Conservation (phyloP, 129 eudicot species). For the Helianthus tuberosus region DNA sequence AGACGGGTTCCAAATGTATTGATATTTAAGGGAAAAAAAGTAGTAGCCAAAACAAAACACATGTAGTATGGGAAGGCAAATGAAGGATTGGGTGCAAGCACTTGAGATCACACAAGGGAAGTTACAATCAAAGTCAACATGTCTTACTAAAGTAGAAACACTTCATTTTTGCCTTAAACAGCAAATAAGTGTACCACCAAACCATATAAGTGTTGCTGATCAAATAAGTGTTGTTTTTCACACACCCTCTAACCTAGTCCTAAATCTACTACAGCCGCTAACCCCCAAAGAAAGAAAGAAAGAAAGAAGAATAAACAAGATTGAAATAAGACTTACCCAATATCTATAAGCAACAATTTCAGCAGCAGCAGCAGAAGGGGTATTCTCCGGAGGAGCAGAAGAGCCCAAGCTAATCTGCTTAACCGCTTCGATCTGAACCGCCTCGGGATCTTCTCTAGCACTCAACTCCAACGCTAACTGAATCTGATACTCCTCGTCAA, state of each 20-base stretch:
- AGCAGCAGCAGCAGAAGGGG: slow-evolving; percentile 67
- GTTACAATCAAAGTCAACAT: slow-evolving; percentile 8
- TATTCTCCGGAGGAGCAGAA: slow-evolving; percentile 45
- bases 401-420: slow-evolving; percentile 96
- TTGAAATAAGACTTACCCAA: slow-evolving; percentile 4
- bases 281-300: neutral
- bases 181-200: slow-evolving; percentile 2
- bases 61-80: slow-evolving; percentile 3
- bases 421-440: slow-evolving; percentile 93
- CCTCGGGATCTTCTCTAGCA: slow-evolving; percentile 97
- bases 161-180: neutral
- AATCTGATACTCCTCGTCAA: slow-evolving; percentile 91
- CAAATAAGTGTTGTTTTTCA: neutral
- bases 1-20: slow-evolving; percentile 7
- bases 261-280: neutral
- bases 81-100: slow-evolving; percentile 2
- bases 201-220: neutral
- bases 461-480: slow-evolving; percentile 94
- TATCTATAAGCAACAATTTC: slow-evolving; percentile 77
- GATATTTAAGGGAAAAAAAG: neutral
- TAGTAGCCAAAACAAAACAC: neutral
- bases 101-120: neutral
- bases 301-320: too few relatives aligned
- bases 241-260: too few relatives aligned
- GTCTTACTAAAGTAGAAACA: neutral